Evolutionary conservation across 2,329 filamentous ascomycete genomes (phyloP).

Genomic region (Pseudocercospora cruenta): DNA sequence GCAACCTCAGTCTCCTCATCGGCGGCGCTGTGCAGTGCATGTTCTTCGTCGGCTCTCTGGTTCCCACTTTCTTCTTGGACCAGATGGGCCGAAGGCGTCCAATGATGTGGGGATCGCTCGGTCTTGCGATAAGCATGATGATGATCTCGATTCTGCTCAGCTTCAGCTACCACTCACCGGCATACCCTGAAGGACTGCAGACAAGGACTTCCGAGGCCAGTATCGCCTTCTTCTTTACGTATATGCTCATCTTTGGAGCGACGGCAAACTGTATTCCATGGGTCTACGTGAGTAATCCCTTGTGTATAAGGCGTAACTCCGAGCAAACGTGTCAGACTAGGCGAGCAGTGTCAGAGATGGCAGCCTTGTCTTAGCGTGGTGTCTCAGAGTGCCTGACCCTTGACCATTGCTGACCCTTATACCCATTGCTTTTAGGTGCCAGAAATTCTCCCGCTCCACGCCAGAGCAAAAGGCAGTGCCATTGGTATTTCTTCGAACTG

Average conservation of each 20-base stretch:
- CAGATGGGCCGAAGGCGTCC: slow-evolving; percentile 42
- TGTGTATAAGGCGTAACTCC: too few species aligned
- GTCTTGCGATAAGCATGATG: slow-evolving; percentile 46
- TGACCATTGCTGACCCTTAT: too few species aligned
- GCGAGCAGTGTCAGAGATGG: too few species aligned
- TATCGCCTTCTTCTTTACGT: slow-evolving; percentile 56
- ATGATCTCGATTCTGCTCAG: slow-evolving; percentile 47
- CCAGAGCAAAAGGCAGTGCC: slow-evolving; percentile 54
- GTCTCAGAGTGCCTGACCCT: too few species aligned
- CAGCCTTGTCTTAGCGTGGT: too few species aligned
- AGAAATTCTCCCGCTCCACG: slow-evolving; percentile 56
- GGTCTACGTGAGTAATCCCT: too few species aligned
- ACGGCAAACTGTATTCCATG: slow-evolving; percentile 55
- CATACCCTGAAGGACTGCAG: slow-evolving; percentile 38
- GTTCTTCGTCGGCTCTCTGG: slow-evolving; percentile 48
- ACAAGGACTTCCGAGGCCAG: slow-evolving; percentile 50
- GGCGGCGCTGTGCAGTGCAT: slow-evolving; percentile 50
- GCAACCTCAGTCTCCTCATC: slow-evolving; percentile 51
- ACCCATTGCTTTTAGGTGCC: too few species aligned
- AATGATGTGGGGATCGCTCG: slow-evolving; percentile 42
- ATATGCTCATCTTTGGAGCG: slow-evolving; percentile 43
- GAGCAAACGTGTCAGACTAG: too few species aligned
- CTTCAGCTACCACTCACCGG: slow-evolving; percentile 39
- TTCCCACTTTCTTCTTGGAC: slow-evolving; percentile 53
- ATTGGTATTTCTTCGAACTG: slow-evolving; percentile 56